A percentile compares a stretch with the other conserved stretches of the same genome.
Evolutionary conservation across 345 rosid genomes (phyloP).

Genomic region (Xanthoceras sorbifolium): DNA sequence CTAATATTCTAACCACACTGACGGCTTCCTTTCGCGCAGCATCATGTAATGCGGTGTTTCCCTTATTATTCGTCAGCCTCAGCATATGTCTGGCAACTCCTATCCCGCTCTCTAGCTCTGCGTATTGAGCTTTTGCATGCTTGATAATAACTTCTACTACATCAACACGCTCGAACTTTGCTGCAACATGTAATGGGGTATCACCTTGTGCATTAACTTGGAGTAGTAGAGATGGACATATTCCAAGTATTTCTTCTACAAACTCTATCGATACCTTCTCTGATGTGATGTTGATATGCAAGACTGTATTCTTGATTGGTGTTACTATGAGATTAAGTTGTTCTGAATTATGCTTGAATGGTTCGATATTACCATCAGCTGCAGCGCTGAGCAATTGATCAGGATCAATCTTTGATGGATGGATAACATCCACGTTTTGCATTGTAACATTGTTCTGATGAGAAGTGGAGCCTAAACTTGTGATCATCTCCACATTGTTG

Average conservation of each 20-base stretch:
- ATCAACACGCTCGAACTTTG: neutral
- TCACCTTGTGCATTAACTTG: neutral
- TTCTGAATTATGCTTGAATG: neutral
- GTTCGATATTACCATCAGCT: neutral
- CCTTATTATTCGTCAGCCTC: neutral
- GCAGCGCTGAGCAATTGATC: constrained; percentile 1
- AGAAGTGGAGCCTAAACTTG: too few species aligned
- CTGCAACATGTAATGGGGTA: neutral
- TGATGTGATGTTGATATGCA: neutral
- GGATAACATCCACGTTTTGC: too few species aligned
- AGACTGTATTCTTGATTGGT: neutral
- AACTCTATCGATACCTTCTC: neutral
- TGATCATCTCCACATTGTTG: neutral
- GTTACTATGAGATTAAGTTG: neutral
- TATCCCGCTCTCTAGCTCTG: neutral
- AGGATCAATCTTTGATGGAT: neutral
- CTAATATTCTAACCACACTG: neutral
- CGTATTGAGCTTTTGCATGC: neutral
- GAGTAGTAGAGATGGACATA: neutral
- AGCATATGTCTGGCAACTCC: neutral
- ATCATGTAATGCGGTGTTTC: neutral
- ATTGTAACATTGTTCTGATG: too few species aligned
- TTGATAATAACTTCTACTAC: neutral
- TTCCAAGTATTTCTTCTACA: neutral
- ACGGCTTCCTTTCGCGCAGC: neutral